Percentiles rank a stretch among this genome's conserved stretches.
Evolutionary conservation across 1,139 yeast species (phyloP).

Genomic region (Pichia sp.): DNA sequence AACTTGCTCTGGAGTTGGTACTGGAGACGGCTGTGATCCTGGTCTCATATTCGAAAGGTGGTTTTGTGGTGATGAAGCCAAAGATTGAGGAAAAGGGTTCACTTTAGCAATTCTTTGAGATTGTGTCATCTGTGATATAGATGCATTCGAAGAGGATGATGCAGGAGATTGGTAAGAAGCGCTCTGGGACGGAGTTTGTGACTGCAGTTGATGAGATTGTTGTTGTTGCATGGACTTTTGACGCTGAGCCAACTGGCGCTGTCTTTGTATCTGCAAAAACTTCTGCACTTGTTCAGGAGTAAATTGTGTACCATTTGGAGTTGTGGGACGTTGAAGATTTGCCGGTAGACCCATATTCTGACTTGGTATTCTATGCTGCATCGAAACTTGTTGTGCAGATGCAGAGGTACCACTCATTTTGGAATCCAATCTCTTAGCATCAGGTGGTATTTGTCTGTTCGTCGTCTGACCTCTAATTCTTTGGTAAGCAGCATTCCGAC

Average conservation of each 20-base stretch:
- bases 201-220: constrained; percentile 2
- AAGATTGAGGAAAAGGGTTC: constrained; percentile 4
- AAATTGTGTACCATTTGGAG: constrained; percentile 51
- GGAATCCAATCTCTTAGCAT: constrained; percentile 7
- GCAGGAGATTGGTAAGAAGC: constrained; percentile 7
- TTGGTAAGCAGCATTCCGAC: constrained; percentile 19
- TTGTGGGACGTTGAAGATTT: constrained; percentile 33
- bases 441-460: constrained; percentile 30
- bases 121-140: constrained; percentile 8
- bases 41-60: constrained; percentile 1
- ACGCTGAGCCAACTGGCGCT: constrained; percentile 38
- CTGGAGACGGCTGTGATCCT: constrained; percentile 12
- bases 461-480: constrained; percentile 34
- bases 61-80: constrained; percentile 7
- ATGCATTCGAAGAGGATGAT: background rate
- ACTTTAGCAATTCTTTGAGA: constrained; percentile 4
- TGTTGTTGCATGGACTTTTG: constrained; percentile 15
- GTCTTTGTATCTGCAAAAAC: constrained; percentile 48
- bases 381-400: constrained; percentile 9
- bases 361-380: constrained; percentile 3
- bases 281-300: constrained; percentile 55
- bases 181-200: background rate
- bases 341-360: background rate
- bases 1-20: constrained; percentile 32
- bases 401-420: constrained; percentile 11